Conservation (phyloP, 345 rosid species). For the Bruguiera sexangula region DNA sequence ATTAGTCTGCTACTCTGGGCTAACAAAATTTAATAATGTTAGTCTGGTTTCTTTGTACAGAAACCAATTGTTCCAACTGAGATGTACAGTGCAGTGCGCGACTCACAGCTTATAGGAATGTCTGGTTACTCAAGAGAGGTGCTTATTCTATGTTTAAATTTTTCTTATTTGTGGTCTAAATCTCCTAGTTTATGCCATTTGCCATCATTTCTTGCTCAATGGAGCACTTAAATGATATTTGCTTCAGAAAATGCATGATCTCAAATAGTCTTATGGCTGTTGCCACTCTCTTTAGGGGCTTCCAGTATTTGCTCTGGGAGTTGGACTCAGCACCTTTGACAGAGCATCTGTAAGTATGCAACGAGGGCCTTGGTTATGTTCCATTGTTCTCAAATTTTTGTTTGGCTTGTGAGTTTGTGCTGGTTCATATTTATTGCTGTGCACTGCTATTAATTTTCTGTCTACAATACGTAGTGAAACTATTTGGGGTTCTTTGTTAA, state of each 20-base stretch:
- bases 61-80: constrained; percentile 83
- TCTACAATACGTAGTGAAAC: background rate
- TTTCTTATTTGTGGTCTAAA: constrained; percentile 2
- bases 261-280: constrained; percentile 7
- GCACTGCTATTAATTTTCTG: background rate
- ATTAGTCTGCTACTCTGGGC: background rate
- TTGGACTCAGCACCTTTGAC: constrained; percentile 82
- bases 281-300: constrained; percentile 57
- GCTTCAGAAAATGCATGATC: background rate
- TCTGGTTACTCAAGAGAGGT: constrained; percentile 97
- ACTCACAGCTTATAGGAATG: constrained; percentile 91
- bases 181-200: background rate
- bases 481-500: constrained; percentile 15
- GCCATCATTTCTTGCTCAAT: background rate
- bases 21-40: background rate
- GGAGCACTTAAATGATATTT: background rate
- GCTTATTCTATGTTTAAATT: constrained; percentile 17
- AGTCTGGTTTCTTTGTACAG: constrained; percentile 36
- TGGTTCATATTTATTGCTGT: background rate
- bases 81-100: constrained; percentile 66
- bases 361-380: background rate
- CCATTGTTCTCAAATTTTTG: background rate
- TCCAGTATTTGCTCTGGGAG: constrained; percentile 80
- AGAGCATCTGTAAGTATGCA: constrained; percentile 78
- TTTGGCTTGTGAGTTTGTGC: background rate